phyloP scores from a whole-genome alignment of 202 grass and related monocot genomes.

The Setaria italica region DNA sequence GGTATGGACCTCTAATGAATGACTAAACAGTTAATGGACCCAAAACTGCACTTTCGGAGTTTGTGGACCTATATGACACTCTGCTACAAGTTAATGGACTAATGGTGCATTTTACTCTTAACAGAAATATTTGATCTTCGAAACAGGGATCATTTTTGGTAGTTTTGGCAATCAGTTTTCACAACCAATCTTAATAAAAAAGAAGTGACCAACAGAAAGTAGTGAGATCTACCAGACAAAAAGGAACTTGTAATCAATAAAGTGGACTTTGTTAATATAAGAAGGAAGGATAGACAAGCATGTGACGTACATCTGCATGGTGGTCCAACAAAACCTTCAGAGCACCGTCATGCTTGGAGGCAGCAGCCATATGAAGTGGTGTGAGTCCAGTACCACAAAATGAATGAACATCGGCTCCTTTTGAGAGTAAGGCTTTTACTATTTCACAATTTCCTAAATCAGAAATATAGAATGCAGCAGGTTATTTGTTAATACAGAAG shows the following conservation, averaged over 20 bases:
- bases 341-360: background rate
- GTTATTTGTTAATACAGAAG: background rate
- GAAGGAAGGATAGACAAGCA: background rate
- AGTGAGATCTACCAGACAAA: background rate
- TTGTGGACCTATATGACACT: too few species aligned
- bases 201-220: background rate
- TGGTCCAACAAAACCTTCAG: conserved; percentile 43
- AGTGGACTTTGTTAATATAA: background rate
- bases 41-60: too few species aligned
- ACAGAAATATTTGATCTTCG: background rate
- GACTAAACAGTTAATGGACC: too few species aligned
- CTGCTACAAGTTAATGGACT: too few species aligned
- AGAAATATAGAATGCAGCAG: background rate
- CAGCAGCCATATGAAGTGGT: conserved; percentile 3
- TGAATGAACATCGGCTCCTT: conserved; percentile 35
- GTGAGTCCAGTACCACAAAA: conserved; percentile 18
- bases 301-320: conserved; percentile 16
- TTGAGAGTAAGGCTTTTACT: conserved; percentile 26
- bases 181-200: background rate
- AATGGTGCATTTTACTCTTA: background rate
- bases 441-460: conserved; percentile 37
- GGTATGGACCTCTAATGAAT: too few species aligned
- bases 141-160: background rate
- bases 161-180: background rate
- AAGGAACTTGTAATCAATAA: background rate